phyloP scores from a whole-genome alignment of 1,284 basidiomycete genomes.

The Naganishia cerealis region DNA sequence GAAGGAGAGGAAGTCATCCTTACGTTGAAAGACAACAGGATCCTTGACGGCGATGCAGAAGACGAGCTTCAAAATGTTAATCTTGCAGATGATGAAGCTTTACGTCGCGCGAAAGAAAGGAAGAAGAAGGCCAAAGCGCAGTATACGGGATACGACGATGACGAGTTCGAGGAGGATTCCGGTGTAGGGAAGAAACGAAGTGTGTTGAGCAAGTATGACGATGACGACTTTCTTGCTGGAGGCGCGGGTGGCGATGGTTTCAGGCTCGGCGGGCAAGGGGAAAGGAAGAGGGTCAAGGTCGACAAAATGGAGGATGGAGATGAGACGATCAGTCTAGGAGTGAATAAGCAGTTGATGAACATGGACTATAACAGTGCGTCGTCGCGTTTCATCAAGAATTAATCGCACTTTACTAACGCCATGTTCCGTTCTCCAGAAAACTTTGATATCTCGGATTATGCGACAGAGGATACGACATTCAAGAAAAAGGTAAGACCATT shows the following conservation, averaged over 20 bases:
- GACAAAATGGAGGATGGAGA: slow-evolving; percentile 60
- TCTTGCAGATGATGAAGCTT: slow-evolving; percentile 79
- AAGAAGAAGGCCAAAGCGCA: slow-evolving; percentile 79
- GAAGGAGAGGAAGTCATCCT: slow-evolving; percentile 93
- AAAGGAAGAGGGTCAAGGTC: slow-evolving; percentile 62
- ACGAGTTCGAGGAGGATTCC: slow-evolving; percentile 73
- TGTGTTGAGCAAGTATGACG: slow-evolving; percentile 93
- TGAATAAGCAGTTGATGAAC: slow-evolving; percentile 77
- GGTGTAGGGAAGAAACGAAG: slow-evolving; percentile 68
- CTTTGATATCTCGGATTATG: slow-evolving; percentile 78
- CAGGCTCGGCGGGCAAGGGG: slow-evolving; percentile 55
- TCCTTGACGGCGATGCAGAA: slow-evolving; percentile 96
- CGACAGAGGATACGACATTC: slow-evolving; percentile 86
- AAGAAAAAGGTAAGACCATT: slow-evolving; percentile 75
- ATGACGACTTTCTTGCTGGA: slow-evolving; percentile 68
- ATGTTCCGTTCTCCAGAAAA: slow-evolving; percentile 64
- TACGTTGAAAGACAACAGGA: slow-evolving; percentile 89
- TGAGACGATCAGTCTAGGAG: slow-evolving; percentile 57
- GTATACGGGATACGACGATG: slow-evolving; percentile 96
- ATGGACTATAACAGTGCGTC: slow-evolving; percentile 86
- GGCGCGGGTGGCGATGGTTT: slow-evolving; percentile 57
- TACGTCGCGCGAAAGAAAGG: slow-evolving; percentile 64
- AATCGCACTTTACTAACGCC: not conserved
- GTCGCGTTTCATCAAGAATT: slow-evolving; percentile 14
- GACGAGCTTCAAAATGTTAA: slow-evolving; percentile 95